phyloP scores from a whole-genome alignment of 2,329 filamentous ascomycete genomes.

The Gliomastix tumulicola region DNA sequence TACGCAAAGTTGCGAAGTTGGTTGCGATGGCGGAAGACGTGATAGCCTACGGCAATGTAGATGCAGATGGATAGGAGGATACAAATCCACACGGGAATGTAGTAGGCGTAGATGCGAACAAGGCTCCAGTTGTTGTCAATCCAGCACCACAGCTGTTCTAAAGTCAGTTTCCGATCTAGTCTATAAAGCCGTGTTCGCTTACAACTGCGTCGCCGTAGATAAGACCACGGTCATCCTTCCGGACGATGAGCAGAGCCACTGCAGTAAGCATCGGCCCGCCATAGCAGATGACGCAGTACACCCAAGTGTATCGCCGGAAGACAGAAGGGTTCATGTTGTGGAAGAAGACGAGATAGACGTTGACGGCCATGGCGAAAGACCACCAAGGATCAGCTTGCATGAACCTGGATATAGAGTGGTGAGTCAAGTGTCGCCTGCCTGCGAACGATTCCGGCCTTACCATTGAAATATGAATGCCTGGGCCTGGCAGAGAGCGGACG shows the following conservation, averaged over 20 bases:
- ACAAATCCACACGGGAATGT: conserved; percentile 54
- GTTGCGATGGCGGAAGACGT: conserved; percentile 52
- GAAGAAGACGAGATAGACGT: conserved; percentile 67
- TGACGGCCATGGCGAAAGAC: conserved; percentile 76
- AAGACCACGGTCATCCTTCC: conserved; percentile 23
- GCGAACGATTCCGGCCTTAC: too few relatives aligned
- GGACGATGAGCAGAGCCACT: conserved; percentile 56
- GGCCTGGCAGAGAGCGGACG: conserved; percentile 52
- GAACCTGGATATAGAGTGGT: conserved; percentile 43
- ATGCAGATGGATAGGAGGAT: conserved; percentile 46
- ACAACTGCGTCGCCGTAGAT: conserved; percentile 52
- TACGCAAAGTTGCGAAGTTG: conserved; percentile 38
- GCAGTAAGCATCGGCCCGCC: conserved; percentile 63
- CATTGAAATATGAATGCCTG: conserved; percentile 60
- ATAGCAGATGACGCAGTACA: conserved; percentile 64
- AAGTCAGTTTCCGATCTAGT: too few relatives aligned
- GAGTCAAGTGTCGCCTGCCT: background rate
- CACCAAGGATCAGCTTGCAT: conserved; percentile 70
- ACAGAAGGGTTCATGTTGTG: conserved; percentile 49
- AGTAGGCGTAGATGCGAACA: conserved; percentile 52
- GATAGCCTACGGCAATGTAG: conserved; percentile 49
- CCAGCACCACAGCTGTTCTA: conserved; percentile 51
- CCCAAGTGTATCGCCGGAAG: conserved; percentile 63
- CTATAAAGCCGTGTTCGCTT: conserved; percentile 18
- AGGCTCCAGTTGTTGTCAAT: conserved; percentile 45